Conservation (phyloP, 805 yeast genomes). For the Kodamaea restingae region DNA sequence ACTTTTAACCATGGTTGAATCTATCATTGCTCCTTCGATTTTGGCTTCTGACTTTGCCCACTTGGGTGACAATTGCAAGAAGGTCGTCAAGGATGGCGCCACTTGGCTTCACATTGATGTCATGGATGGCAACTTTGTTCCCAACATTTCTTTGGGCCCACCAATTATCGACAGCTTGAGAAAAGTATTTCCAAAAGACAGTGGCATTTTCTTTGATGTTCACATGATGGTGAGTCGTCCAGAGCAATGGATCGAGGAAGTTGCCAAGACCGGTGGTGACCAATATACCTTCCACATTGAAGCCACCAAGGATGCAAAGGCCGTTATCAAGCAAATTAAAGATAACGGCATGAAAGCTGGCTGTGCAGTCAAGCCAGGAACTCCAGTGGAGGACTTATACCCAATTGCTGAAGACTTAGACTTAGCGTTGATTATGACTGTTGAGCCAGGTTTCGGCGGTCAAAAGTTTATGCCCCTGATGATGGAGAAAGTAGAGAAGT, state of each 20-base stretch:
- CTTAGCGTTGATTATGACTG: constrained; percentile 97
- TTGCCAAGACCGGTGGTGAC: constrained; percentile 92
- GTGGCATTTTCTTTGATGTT: constrained; percentile 71
- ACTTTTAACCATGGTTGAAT: constrained; percentile 53
- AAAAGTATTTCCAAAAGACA: constrained; percentile 66
- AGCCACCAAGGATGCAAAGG: constrained; percentile 75
- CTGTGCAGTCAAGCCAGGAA: constrained; percentile 90
- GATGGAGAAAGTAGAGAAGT: constrained; percentile 89
- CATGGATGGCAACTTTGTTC: constrained; percentile 99
- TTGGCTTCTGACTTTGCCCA: constrained; percentile 90
- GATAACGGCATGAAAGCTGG: constrained; percentile 86
- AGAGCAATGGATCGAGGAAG: constrained; percentile 88
- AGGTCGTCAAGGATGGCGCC: constrained; percentile 73
- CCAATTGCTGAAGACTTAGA: constrained; percentile 76
- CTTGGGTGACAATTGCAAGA: constrained; percentile 81
- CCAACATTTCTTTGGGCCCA: constrained; percentile 91
- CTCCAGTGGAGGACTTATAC: constrained; percentile 76
- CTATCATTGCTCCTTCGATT: constrained; percentile 91
- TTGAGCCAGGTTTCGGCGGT: constrained; percentile 99
- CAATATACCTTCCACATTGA: constrained; percentile 96
- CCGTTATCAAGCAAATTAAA: constrained; percentile 72
- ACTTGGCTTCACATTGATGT: constrained; percentile 98
- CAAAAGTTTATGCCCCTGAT: constrained; percentile 91
- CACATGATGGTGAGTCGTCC: constrained; percentile 98
- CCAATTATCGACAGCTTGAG: constrained; percentile 80